These are phyloP conservation scores for Fusarium floridanum DNA, from an alignment of 2,329 filamentous ascomycete genomes.

Conservation along the genomic window DNA sequence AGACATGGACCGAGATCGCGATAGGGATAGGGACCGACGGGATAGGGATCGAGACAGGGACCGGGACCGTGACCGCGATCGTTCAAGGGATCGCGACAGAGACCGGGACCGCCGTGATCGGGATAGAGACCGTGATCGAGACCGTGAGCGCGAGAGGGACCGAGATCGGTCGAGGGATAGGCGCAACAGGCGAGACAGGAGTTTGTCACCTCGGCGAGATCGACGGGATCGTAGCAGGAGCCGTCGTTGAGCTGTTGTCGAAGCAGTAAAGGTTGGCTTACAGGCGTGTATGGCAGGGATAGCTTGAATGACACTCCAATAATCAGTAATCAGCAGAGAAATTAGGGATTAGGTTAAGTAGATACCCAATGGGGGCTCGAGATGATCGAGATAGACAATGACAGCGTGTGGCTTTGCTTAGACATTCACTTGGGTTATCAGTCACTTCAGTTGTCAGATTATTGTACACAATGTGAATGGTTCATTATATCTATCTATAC, in stretches of 20 bases:
- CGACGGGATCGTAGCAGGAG: constrained; percentile 54
- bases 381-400: not conserved
- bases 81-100: constrained; percentile 51
- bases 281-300: not conserved
- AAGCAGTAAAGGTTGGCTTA: constrained; percentile 51
- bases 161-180: constrained; percentile 37
- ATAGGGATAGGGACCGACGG: constrained; percentile 47
- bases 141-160: constrained; percentile 14
- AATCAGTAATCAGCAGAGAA: not conserved
- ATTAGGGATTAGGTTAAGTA: constrained; percentile 10
- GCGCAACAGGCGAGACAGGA: constrained; percentile 46
- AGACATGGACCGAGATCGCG: constrained; percentile 44
- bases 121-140: constrained; percentile 41
- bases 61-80: constrained; percentile 47
- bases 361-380: constrained; percentile 33
- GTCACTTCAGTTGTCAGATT: not conserved
- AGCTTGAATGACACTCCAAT: not conserved
- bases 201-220: constrained; percentile 52
- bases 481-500: constrained; percentile 26
- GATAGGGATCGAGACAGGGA: constrained; percentile 37
- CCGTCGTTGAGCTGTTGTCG: constrained; percentile 51
- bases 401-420: not conserved
- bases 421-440: not conserved
- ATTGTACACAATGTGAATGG: constrained; percentile 19
- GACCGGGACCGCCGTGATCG: constrained; percentile 49